phyloP scores from a whole-genome alignment of 78 protist genomes.

The Dictyostelium firmibasis region DNA sequence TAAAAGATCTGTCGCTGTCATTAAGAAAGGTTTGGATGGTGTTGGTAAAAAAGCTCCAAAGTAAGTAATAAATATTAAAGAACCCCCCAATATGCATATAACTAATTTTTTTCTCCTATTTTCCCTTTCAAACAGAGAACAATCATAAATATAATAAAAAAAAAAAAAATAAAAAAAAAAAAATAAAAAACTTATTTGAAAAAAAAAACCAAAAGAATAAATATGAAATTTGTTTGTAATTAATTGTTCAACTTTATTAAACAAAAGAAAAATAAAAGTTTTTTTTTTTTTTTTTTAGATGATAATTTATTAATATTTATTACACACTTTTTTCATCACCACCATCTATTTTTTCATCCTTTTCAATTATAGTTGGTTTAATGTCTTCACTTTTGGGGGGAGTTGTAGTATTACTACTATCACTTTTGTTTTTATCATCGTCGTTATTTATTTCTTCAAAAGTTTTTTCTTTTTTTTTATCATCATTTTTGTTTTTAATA shows the following conservation, averaged over 20 bases:
- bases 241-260: no score
- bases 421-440: neutral
- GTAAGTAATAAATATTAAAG: neutral
- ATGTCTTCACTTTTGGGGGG: neutral
- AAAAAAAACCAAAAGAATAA: neutral
- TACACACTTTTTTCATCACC: neutral
- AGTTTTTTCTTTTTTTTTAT: neutral
- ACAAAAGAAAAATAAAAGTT: neutral
- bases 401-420: neutral
- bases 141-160: neutral
- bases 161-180: neutral
- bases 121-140: neutral
- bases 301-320: neutral
- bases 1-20: conserved; percentile 87
- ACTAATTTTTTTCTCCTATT: neutral
- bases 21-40: conserved; percentile 90
- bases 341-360: neutral
- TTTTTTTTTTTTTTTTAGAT: neutral
- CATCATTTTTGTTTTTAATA: neutral
- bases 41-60: conserved; percentile 77
- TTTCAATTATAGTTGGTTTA: neutral
- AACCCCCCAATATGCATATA: neutral
- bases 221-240: neutral
- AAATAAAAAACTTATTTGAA: neutral
- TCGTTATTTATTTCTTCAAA: neutral